Conservation (phyloP, 2,329 filamentous ascomycete species). For the Trichoderma breve region DNA sequence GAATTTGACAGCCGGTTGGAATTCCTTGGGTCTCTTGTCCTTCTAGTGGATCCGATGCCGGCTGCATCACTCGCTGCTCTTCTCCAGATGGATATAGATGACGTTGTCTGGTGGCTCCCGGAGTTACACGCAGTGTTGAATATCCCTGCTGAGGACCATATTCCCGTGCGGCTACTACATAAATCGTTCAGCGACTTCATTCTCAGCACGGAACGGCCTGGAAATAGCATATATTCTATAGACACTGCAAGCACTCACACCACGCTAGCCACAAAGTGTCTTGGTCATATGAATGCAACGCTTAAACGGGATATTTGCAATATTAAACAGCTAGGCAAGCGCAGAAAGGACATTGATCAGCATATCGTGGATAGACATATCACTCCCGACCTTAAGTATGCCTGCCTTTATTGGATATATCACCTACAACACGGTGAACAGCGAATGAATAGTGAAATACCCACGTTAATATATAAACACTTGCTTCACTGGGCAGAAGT, state of each 20-base stretch:
- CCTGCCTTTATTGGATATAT: not conserved
- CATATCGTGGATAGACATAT: not conserved
- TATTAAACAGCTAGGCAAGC: not conserved
- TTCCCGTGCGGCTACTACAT: not conserved
- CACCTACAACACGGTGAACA: not conserved
- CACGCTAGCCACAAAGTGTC: not conserved
- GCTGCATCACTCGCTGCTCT: not conserved
- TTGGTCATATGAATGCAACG: not conserved
- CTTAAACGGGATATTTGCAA: not conserved
- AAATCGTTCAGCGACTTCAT: not conserved
- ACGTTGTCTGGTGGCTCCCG: not conserved
- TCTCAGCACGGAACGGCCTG: not conserved
- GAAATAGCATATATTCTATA: not conserved
- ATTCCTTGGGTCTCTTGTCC: not conserved
- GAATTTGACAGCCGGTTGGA: not conserved
- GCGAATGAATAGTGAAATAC: not conserved
- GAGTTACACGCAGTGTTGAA: not conserved
- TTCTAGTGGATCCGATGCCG: not conserved
- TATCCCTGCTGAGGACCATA: not conserved
- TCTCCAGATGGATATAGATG: not conserved
- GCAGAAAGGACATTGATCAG: not conserved
- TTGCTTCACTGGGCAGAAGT: not conserved
- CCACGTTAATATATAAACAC: not conserved
- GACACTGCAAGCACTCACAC: not conserved
- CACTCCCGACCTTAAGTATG: not conserved